A percentile compares a stretch with the other conserved stretches of the same genome.
phyloP scores from a whole-genome alignment of 176 grass and related monocot genomes.

The Ensete glaucum region DNA sequence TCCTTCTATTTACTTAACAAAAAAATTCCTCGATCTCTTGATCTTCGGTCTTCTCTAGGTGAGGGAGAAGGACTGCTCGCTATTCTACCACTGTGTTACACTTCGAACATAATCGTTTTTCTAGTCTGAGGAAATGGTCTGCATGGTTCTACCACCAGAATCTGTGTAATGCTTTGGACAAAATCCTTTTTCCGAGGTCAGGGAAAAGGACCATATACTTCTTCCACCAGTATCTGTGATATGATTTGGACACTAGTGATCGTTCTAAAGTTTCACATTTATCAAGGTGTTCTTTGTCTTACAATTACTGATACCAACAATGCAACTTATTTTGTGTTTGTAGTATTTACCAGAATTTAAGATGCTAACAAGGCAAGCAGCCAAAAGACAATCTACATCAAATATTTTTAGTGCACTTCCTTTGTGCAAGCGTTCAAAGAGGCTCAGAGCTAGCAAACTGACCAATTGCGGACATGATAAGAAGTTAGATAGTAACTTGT shows the following conservation, averaged over 20 bases:
- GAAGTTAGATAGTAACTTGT: slow-evolving; percentile 59
- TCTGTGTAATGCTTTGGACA: background rate
- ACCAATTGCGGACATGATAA: slow-evolving; percentile 34
- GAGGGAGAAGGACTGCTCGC: no score
- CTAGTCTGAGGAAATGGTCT: background rate
- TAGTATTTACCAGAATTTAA: slow-evolving; percentile 7
- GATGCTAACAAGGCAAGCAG: slow-evolving; percentile 28
- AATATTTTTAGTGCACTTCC: slow-evolving; percentile 32
- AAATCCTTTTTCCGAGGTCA: background rate
- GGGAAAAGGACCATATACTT: background rate
- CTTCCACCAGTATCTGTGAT: no score
- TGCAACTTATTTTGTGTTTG: background rate
- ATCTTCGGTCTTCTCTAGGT: no score
- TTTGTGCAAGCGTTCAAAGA: slow-evolving; percentile 21
- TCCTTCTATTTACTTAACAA: no score
- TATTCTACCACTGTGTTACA: no score
- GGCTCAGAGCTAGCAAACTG: slow-evolving; percentile 27
- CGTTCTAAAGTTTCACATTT: background rate
- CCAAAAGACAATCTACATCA: slow-evolving; percentile 18
- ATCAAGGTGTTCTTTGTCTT: background rate
- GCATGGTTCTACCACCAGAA: background rate
- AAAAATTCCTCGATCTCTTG: no score
- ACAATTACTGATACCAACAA: background rate
- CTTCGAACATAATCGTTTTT: background rate
- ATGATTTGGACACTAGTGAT: background rate